Conservation (phyloP, 768 basidiomycete species). For the Hericium rajendrae region DNA sequence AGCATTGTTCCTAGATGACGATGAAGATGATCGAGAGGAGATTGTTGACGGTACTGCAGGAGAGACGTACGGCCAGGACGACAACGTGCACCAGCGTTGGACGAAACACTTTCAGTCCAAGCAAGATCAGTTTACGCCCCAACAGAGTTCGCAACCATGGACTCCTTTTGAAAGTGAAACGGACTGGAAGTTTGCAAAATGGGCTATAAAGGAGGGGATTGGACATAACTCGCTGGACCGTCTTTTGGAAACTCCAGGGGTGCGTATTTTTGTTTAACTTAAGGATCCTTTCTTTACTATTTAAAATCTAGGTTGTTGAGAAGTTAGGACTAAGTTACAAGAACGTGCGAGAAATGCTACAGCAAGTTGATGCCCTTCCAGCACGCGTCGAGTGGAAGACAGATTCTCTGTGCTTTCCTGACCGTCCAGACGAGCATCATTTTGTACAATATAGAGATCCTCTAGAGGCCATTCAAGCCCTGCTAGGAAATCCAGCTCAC, state of each 20-base stretch:
- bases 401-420: constrained; percentile 15
- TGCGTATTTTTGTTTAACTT: not conserved
- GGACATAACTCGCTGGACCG: not conserved
- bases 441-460: not conserved
- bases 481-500: not conserved
- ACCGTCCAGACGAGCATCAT: not conserved
- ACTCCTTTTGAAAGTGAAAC: constrained; percentile 2
- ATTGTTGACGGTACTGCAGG: not conserved
- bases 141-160: not conserved
- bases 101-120: not conserved
- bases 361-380: constrained; percentile 21
- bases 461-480: not conserved
- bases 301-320: not conserved
- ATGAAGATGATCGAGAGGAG: not conserved
- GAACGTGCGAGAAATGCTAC: constrained; percentile 11
- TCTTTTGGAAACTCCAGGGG: not conserved
- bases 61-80: not conserved
- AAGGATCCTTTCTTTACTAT: not conserved
- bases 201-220: not conserved
- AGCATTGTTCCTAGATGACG: not conserved
- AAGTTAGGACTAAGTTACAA: not conserved
- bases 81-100: not conserved
- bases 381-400: constrained; percentile 19
- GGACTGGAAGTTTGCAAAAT: constrained; percentile 7
- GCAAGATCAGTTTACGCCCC: not conserved